Evolutionary conservation across 345 rosid genomes (phyloP).

Genomic region (Melaleuca quinquenervia): DNA sequence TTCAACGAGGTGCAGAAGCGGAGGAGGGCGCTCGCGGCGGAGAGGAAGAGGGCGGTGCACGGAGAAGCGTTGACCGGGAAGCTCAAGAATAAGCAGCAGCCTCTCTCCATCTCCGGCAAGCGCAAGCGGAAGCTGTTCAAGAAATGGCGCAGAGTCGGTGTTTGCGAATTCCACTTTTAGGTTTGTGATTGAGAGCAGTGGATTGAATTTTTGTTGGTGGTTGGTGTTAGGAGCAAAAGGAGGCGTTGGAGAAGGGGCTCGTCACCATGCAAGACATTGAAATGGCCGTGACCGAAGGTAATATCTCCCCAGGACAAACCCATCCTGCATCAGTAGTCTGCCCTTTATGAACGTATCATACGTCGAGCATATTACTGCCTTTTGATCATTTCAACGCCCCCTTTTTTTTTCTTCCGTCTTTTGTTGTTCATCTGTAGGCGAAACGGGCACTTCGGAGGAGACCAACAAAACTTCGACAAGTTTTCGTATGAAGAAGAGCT

Average conservation of each 20-base stretch:
- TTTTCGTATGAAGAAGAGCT: constrained; percentile 30
- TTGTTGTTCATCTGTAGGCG: not conserved
- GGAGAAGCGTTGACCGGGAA: constrained; percentile 62
- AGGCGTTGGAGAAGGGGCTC: constrained; percentile 55
- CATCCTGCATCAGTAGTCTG: not conserved
- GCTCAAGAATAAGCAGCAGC: constrained; percentile 35
- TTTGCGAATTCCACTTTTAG: not conserved
- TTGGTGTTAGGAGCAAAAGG: constrained; percentile 54
- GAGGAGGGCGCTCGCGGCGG: constrained; percentile 50
- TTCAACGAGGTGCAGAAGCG: constrained; percentile 69
- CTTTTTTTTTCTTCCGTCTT: not conserved
- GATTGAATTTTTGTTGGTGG: not conserved
- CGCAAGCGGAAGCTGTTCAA: constrained; percentile 71
- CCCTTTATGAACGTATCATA: not conserved
- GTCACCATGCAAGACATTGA: constrained; percentile 68
- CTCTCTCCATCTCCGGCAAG: constrained; percentile 56
- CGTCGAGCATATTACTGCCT: not conserved
- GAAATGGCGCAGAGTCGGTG: constrained; percentile 56
- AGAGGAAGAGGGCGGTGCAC: constrained; percentile 43
- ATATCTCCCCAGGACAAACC: not conserved
- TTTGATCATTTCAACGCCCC: not conserved
- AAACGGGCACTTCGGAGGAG: constrained; percentile 18
- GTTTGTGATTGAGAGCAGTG: not conserved
- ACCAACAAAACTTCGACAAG: constrained; percentile 13
- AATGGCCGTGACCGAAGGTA: constrained; percentile 57